Conservation (phyloP, 331 rosid species). For the Rhamnella rubrinervis region DNA sequence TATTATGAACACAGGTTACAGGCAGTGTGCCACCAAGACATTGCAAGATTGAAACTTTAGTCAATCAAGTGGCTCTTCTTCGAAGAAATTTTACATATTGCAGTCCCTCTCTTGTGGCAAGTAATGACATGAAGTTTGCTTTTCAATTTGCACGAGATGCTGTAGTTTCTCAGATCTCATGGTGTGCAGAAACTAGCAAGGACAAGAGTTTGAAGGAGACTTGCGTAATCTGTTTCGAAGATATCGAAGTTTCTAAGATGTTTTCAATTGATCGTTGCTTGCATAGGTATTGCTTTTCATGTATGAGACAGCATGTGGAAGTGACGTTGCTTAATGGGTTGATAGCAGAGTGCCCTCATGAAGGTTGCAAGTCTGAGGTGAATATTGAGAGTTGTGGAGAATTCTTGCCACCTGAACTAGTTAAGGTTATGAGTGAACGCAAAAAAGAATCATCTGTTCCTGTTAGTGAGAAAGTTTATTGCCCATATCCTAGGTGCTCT, state of each 20-base stretch:
- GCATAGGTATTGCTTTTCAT: constrained; percentile 71
- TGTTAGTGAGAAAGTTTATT: constrained; percentile 56
- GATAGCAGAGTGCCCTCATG: constrained; percentile 68
- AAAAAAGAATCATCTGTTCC: constrained; percentile 73
- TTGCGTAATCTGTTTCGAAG: constrained; percentile 49
- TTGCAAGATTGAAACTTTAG: constrained; percentile 26
- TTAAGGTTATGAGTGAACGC: constrained; percentile 49
- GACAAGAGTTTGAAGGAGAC: constrained; percentile 20
- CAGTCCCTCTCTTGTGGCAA: constrained; percentile 17
- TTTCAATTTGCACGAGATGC: constrained; percentile 40
- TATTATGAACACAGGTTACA: constrained; percentile 37
- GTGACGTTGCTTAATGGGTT: constrained; percentile 65
- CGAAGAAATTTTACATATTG: constrained; percentile 23
- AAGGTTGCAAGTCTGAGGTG: constrained; percentile 55
- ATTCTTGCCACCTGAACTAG: constrained; percentile 55
- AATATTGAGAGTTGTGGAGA: constrained; percentile 56
- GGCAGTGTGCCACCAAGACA: constrained; percentile 48
- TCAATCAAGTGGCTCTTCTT: constrained; percentile 23
- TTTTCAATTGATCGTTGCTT: constrained; percentile 55
- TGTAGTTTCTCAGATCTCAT: constrained; percentile 28
- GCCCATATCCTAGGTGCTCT: constrained; percentile 70
- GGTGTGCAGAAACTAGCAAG: constrained; percentile 5
- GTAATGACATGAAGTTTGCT: constrained; percentile 36
- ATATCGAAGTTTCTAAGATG: constrained; percentile 13
- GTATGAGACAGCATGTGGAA: constrained; percentile 81